A percentile compares a stretch with the other conserved stretches of the same genome.
Evolutionary conservation across 1,284 basidiomycete genomes (phyloP).

Genomic region (Ganoderma meredithae): DNA sequence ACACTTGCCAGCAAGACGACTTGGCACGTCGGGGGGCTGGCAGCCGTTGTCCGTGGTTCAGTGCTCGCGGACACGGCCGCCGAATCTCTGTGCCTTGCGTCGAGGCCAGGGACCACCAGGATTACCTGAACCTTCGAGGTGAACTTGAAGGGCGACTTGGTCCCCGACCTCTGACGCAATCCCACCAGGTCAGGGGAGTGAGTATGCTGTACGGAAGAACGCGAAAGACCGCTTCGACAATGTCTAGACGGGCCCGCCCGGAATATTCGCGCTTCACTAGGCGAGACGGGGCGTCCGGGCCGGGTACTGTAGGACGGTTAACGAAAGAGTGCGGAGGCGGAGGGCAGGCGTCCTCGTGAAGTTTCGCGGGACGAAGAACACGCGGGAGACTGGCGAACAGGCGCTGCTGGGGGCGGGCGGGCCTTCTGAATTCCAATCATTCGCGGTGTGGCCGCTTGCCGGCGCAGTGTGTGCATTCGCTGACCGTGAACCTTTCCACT

Average conservation of each 20-base stretch:
- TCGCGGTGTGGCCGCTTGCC: not conserved
- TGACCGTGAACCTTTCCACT: slow-evolving; percentile 9
- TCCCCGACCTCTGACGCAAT: not conserved
- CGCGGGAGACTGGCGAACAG: not conserved
- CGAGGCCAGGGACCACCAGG: slow-evolving; percentile 3
- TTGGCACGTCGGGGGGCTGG: slow-evolving; percentile 4
- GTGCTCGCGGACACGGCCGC: not conserved
- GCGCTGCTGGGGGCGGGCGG: not conserved
- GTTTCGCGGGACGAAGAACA: slow-evolving; percentile 14
- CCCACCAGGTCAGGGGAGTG: not conserved
- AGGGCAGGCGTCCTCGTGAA: slow-evolving; percentile 10
- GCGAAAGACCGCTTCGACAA: not conserved
- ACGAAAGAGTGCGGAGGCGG: slow-evolving; percentile 7
- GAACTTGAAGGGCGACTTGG: not conserved
- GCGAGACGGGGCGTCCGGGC: not conserved
- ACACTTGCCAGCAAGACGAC: not conserved
- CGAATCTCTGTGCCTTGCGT: slow-evolving; percentile 3
- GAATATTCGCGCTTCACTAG: not conserved
- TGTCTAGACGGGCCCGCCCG: slow-evolving; percentile 6
- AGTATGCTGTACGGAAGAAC: not conserved
- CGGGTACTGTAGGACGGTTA: slow-evolving; percentile 12
- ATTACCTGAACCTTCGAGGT: not conserved
- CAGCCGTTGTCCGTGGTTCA: not conserved
- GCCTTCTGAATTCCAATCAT: not conserved
- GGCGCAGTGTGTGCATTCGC: slow-evolving; percentile 14